phyloP scores from a whole-genome alignment of 306 rosid genomes.

The Prunus mongolica region DNA sequence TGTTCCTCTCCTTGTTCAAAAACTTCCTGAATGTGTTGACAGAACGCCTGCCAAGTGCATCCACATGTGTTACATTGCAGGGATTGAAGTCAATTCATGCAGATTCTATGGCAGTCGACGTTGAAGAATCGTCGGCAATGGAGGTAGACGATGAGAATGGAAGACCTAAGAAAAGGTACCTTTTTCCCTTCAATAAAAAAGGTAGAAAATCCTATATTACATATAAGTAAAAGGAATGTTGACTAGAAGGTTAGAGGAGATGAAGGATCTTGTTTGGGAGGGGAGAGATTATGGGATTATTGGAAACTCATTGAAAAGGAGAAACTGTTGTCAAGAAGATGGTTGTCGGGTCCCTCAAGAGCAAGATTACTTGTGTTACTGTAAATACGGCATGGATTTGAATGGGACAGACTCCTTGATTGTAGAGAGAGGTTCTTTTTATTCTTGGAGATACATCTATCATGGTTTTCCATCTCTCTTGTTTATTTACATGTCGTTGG shows the following conservation, averaged over 20 bases:
- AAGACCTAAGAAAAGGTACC: conserved; percentile 66
- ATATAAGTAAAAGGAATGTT: not conserved
- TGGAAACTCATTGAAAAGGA: no score
- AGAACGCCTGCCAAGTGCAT: conserved; percentile 79
- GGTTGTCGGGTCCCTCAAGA: no score
- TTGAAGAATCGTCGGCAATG: conserved; percentile 75
- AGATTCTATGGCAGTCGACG: conserved; percentile 64
- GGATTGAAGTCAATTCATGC: conserved; percentile 58
- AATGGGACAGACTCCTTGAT: no score
- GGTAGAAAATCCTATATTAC: not conserved
- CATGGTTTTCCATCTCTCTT: not conserved
- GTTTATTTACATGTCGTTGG: no score
- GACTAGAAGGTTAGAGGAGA: not conserved
- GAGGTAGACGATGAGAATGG: conserved; percentile 76
- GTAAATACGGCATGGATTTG: no score
- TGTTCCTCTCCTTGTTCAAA: conserved; percentile 71
- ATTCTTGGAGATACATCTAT: no score
- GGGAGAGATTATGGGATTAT: not conserved
- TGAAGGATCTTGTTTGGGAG: not conserved
- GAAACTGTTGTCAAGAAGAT: no score
- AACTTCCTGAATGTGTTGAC: conserved; percentile 64
- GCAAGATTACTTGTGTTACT: no score
- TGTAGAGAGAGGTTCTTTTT: not conserved
- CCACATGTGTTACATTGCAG: conserved; percentile 49
- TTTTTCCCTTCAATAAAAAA: not conserved